phyloP scores from a whole-genome alignment of 768 basidiomycete genomes.

The Omphalotus guepiniiformis region DNA sequence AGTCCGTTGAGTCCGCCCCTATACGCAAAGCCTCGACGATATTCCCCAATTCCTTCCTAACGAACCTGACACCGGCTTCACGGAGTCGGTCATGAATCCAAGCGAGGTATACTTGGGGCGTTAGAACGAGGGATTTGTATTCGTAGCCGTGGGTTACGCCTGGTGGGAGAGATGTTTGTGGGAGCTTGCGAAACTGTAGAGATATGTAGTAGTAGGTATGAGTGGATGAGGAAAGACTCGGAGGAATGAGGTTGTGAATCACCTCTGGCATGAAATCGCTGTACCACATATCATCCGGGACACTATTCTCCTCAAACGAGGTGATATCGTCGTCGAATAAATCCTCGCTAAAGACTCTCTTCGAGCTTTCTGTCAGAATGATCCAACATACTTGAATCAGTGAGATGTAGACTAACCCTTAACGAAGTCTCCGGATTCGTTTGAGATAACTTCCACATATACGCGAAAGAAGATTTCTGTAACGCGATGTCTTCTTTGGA shows the following conservation, averaged over 20 bases:
- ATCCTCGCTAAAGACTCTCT: conserved; percentile 1
- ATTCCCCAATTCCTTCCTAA: conserved; percentile 1
- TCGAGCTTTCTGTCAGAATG: too few species aligned
- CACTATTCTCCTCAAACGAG: background rate
- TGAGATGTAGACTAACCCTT: background rate
- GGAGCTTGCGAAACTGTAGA: background rate
- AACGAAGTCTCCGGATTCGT: conserved; percentile 1
- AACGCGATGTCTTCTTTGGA: conserved; percentile 4
- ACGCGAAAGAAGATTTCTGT: conserved; percentile 6
- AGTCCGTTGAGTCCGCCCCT: too few species aligned
- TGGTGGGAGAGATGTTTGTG: background rate
- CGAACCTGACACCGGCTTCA: background rate
- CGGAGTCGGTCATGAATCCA: conserved; percentile 4
- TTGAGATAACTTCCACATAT: conserved; percentile 7
- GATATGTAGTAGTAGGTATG: too few species aligned
- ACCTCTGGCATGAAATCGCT: conserved; percentile 6
- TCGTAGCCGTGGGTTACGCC: conserved; percentile 4
- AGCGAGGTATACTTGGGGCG: conserved; percentile 2
- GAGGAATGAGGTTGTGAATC: too few species aligned
- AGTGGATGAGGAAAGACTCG: too few species aligned
- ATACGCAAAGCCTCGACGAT: conserved; percentile 1
- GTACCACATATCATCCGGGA: too few species aligned
- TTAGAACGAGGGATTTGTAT: conserved; percentile 3
- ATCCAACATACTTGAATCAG: too few species aligned
- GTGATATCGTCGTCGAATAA: conserved; percentile 5